Conservation (phyloP, 805 yeast genomes). For the Isabelozyma rhagii region DNA sequence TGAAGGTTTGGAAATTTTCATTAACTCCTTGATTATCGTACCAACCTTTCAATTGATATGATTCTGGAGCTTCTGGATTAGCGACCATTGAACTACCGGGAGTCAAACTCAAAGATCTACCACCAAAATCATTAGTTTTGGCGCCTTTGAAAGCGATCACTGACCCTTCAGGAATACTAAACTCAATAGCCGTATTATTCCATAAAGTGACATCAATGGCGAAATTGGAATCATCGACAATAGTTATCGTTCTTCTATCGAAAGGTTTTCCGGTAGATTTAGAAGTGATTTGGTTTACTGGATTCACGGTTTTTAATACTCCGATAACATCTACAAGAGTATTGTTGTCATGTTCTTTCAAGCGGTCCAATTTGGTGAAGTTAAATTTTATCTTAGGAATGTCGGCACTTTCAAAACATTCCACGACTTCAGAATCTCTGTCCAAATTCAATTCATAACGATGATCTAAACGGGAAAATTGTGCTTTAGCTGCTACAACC, state of each 20-base stretch:
- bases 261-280: conserved; percentile 86
- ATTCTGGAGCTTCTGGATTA: conserved; percentile 88
- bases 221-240: conserved; percentile 82
- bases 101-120: conserved; percentile 77
- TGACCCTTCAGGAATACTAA: conserved; percentile 67
- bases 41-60: conserved; percentile 92
- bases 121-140: conserved; percentile 83
- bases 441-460: conserved; percentile 86
- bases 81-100: conserved; percentile 71
- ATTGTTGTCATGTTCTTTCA: conserved; percentile 68
- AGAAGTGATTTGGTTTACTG: conserved; percentile 74
- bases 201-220: conserved; percentile 82
- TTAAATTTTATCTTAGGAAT: conserved; percentile 80
- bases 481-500: conserved; percentile 79
- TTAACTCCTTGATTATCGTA: conserved; percentile 74
- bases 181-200: conserved; percentile 84
- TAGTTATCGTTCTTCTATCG: conserved; percentile 82
- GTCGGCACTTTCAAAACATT: conserved; percentile 53
- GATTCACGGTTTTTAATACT: conserved; percentile 72
- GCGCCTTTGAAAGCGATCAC: conserved; percentile 93
- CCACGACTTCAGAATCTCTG: conserved; percentile 72
- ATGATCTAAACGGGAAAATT: conserved; percentile 78
- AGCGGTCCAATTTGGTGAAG: conserved; percentile 64
- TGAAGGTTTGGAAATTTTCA: conserved; percentile 60
- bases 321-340: conserved; percentile 84